Evolutionary conservation across 2,329 filamentous ascomycete species (phyloP), one percentile per base, ranked within the genome.

Genomic region (Fusarium dlaminii): DNA sequence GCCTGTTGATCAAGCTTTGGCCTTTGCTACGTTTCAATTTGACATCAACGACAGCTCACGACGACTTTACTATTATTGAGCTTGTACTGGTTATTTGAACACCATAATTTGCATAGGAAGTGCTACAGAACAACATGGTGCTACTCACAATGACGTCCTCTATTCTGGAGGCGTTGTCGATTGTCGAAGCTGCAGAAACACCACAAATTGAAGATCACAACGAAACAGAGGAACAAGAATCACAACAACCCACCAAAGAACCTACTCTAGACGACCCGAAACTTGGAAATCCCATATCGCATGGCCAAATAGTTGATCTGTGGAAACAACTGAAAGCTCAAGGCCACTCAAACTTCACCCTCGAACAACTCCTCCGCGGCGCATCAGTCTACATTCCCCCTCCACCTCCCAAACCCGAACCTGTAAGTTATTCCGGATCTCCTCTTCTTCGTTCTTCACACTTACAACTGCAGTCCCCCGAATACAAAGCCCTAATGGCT

Each of bases 401-500:
- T n/a, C 92, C 93, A 20, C 89, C 92, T 10, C 91, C 92, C 9
- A 97, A 95, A 80, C 88, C 91, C 6, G 91, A 95, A 79, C 93
- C 92, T 18, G 94, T 96, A 85, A 71, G 90, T 84, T 9, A 88
- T 84, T 8, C 7, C 39, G 2, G 8, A 14, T 5, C 3, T 14
- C 18, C 43, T 18, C 17, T 20, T 18, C 5, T 17, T 11, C 12
- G 14, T 12, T 4, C 22, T 17, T 17, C n/a, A 42, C 29, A 17
- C 63, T 75, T n/a, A 74, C 13, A 15, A 29, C 8, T 5, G 4
- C 1, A 97, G 90, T 92, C 92, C 2, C 85, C 91, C 13, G 93
- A 97, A 83, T 98, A 96, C 84, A 93, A 94, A 81, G 92, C 92
- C 12, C 86, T 98, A 4, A 98, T 98, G 94, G 91, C 91, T 30